Conservation (phyloP, 495 filamentous ascomycete species). For the Neurospora tetraspora region DNA sequence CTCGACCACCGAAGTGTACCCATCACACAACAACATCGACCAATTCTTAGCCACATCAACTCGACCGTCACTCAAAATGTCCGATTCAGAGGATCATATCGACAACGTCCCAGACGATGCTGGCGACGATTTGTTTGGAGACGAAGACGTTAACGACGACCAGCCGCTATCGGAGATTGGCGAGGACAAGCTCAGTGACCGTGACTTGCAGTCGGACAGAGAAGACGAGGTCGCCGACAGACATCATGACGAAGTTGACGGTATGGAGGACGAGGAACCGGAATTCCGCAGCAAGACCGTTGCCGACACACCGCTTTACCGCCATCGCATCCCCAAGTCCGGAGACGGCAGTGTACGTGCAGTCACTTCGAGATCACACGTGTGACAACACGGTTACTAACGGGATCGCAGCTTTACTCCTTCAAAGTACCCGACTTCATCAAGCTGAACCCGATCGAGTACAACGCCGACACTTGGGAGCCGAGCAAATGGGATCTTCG, state of each 20-base stretch:
- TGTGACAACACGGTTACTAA: not conserved
- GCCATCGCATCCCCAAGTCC: constrained; percentile 58
- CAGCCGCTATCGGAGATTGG: constrained; percentile 13
- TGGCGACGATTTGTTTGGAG: constrained; percentile 60
- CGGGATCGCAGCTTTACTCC: constrained; percentile 52
- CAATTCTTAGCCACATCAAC: not conserved
- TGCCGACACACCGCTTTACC: constrained; percentile 48
- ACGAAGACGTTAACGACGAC: constrained; percentile 34
- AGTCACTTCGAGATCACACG: not conserved
- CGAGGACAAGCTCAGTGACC: constrained; percentile 45
- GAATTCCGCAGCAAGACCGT: constrained; percentile 44
- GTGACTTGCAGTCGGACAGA: constrained; percentile 73
- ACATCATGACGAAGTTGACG: constrained; percentile 30
- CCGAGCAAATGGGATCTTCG: constrained; percentile 37
- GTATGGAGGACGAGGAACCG: constrained; percentile 27
- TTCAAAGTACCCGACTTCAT: constrained; percentile 74
- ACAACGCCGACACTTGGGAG: constrained; percentile 59
- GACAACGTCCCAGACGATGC: constrained; percentile 39
- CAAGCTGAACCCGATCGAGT: constrained; percentile 62
- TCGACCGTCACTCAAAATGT: constrained; percentile 26
- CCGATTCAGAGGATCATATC: constrained; percentile 38
- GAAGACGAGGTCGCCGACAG: constrained; percentile 40
- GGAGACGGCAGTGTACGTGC: constrained; percentile 51
- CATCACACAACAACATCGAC: not conserved
- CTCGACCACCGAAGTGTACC: not conserved